Percentiles rank a stretch among this genome's conserved stretches.
phyloP scores from a whole-genome alignment of 1,284 basidiomycete species.

The Schizophyllum commune region DNA sequence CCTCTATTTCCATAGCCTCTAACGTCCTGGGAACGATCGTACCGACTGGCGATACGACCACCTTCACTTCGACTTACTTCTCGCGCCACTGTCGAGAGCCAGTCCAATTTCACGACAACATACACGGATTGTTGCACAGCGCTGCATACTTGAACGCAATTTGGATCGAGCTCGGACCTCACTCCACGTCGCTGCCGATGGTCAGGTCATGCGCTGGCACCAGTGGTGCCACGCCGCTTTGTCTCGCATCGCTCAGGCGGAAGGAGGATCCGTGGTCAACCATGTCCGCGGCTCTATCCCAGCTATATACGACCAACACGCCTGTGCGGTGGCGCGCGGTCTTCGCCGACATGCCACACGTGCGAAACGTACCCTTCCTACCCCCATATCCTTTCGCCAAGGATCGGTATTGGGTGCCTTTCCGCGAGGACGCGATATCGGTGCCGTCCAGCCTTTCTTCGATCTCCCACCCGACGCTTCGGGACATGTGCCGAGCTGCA shows the following conservation, averaged over 20 bases:
- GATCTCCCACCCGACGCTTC: background rate
- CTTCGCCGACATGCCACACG: constrained; percentile 37
- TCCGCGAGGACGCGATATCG: constrained; percentile 21
- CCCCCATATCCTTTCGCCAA: constrained; percentile 58
- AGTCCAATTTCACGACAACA: constrained; percentile 48
- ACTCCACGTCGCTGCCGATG: constrained; percentile 49
- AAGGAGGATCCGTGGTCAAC: constrained; percentile 35
- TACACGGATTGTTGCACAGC: constrained; percentile 29
- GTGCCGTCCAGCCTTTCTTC: background rate
- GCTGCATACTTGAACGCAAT: constrained; percentile 23
- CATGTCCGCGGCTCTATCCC: constrained; percentile 36
- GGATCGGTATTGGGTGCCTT: constrained; percentile 51
- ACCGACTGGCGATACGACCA: constrained; percentile 37
- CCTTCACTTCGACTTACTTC: constrained; percentile 49
- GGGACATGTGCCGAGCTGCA: background rate
- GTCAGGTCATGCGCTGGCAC: constrained; percentile 31
- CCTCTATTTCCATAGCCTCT: constrained; percentile 50
- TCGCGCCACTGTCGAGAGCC: constrained; percentile 50
- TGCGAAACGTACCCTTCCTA: constrained; percentile 34
- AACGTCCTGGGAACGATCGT: constrained; percentile 49
- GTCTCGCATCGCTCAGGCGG: constrained; percentile 44
- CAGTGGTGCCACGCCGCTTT: constrained; percentile 19
- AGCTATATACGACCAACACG: constrained; percentile 36
- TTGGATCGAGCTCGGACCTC: constrained; percentile 64
- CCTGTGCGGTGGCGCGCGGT: constrained; percentile 46